A percentile compares a stretch with the other conserved stretches of the same genome.
Conservation (phyloP, 2,329 filamentous ascomycete species). For the Colletotrichum echinochloae region DNA sequence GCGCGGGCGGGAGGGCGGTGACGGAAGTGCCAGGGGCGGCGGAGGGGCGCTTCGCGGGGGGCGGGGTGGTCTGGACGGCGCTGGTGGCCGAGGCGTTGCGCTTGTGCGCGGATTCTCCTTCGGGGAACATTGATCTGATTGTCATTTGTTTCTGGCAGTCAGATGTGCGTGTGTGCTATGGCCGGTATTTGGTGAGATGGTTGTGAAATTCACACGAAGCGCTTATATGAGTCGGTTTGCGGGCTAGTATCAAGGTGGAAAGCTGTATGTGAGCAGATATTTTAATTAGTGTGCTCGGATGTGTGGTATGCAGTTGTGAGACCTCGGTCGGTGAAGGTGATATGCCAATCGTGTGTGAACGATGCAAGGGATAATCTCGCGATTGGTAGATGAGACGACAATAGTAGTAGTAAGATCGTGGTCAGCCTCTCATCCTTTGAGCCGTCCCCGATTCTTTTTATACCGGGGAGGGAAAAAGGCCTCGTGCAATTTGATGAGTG, state of each 20-base stretch:
- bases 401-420: background rate
- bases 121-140: conserved; percentile 23
- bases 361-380: background rate
- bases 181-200: background rate
- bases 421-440: background rate
- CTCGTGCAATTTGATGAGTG: conserved; percentile 5
- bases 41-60: conserved; percentile 60
- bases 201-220: background rate
- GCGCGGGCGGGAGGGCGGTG: conserved; percentile 26
- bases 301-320: background rate
- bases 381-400: background rate
- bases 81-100: conserved; percentile 36
- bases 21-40: background rate
- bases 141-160: conserved; percentile 16
- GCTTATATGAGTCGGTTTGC: background rate
- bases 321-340: conserved; percentile 11
- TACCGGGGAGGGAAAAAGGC: background rate
- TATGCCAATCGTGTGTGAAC: background rate
- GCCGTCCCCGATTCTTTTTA: background rate
- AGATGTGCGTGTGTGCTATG: background rate
- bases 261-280: background rate
- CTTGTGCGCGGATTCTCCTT: conserved; percentile 33
- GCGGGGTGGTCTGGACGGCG: conserved; percentile 51
- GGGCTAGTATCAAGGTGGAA: background rate
- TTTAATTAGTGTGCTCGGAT: background rate